Evolutionary conservation across 1,139 yeast genomes (phyloP), one percentile per base, ranked within the genome.

Genomic region (Entelexis paramagnoliae): DNA sequence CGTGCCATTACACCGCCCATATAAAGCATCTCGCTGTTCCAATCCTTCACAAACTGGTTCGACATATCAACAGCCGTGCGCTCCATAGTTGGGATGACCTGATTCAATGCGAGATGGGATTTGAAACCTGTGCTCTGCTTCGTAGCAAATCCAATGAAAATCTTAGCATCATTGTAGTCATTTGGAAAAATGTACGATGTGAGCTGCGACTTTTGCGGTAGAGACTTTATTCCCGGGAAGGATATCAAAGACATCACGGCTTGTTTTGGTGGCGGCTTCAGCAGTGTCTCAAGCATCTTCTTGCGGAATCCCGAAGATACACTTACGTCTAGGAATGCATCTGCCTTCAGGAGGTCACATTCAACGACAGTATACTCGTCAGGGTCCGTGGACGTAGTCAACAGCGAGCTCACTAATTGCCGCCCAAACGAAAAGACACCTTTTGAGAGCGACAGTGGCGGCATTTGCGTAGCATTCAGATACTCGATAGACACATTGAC

Each of bases 41-140:
- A 70, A 50, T 67, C 70, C 51, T 67, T 69, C 22, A 70, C 73
- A 51, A 63, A 65, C 10, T 66, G 61, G 51, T 70, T 70, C 1
- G 73, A 68, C 66, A 71, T 67, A 57, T 70, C 74, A 3, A 70
- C 65, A 2, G 72, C 72, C 1, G 74, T 70, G 6, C 74, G 63
- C 53, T 70, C 74, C 71, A 70, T 70, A 1, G 74, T 71, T 1
- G 74, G 74, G 20, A 70, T 68, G 3, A 69, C 58, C 54, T 69
- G 72, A 46, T 68, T 68, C 48, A 71, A 58, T 2, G 71, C 69
- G 5, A 70, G 54, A 53, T 70, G 74, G 1, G 70, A 66, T 46
- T 63, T 61, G 49, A 70, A 52, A 1, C 69, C 68, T 0, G 74
- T 68, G 19, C 70, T 66, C 54, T 70, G 74, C 55, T 70, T 71